These are phyloP conservation scores for Acer yangbiense DNA, from an alignment of 345 rosid genomes.

Conservation along the genomic window DNA sequence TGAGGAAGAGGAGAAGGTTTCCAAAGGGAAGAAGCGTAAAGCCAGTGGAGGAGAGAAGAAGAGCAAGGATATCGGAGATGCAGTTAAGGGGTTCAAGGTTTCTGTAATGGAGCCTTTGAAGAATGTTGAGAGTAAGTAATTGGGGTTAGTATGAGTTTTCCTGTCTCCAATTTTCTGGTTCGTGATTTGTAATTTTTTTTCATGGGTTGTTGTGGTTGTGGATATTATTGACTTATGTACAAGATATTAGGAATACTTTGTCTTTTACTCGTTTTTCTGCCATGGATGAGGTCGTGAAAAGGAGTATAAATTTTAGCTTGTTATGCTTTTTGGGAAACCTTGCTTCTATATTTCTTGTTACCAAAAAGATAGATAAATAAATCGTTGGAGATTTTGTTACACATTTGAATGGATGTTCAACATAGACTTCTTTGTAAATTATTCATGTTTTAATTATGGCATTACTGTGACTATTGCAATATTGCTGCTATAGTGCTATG, in stretches of 20 bases:
- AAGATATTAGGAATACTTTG: background rate
- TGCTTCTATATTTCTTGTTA: background rate
- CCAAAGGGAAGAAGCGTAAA: constrained; percentile 51
- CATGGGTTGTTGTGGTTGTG: constrained; percentile 5
- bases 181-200: background rate
- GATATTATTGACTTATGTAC: background rate
- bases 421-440: background rate
- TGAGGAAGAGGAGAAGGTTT: constrained; percentile 47
- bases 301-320: background rate
- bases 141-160: background rate
- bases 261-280: background rate
- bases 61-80: constrained; percentile 34
- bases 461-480: background rate
- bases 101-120: constrained; percentile 44
- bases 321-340: background rate
- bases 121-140: constrained; percentile 47
- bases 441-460: background rate
- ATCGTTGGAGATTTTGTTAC: background rate
- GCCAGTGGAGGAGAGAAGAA: constrained; percentile 47
- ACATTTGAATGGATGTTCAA: background rate
- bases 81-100: constrained; percentile 33
- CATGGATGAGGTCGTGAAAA: background rate
- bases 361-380: background rate
- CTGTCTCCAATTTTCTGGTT: background rate
- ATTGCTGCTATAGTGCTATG: background rate